Evolutionary conservation across 768 basidiomycete species (phyloP), one percentile per base, ranked within the genome.

Genomic region (Termitomyces sp.): DNA sequence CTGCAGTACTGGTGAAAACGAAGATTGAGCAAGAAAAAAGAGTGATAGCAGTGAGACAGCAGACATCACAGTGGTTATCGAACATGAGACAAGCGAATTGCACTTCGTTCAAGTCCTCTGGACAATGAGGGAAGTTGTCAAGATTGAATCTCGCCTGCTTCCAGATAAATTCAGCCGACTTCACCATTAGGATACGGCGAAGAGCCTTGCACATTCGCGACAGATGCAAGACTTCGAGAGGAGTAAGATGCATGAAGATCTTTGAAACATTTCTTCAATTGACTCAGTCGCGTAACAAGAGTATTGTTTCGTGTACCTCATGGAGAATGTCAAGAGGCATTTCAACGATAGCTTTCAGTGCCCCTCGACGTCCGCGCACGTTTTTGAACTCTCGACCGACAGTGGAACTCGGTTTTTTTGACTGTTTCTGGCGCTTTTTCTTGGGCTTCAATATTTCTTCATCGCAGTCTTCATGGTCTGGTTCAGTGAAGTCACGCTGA

Each of bases 221-320:
- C n/a, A 81, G 72, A 36, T 67, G 68, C 32, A 81, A 67, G 20
- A 81, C 65, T 57, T 79, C 78, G 5, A 69, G 20, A 5, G 77
- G 76, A 36, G 70, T 64, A 10, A 80, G 57, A 40, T 73, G 69
- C 40, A 68, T 63, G 47, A 77, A 74, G 34, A 80, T 76, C 79
- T 81, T 2, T 1, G 52, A 6, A 31, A 29, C 32, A 25, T 43
- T 34, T 34, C 51, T 34, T 34, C 25, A 36, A 14, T 40, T 15
- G 8, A 7, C 37, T 52, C 29, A 5, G 5, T 29, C 7, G 47
- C 29, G 47, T 15, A 43, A 25, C 20, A n/a, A 2, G 31, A 47
- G 29, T 17, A 42, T n/a, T 12, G 15, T 11, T 4, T 14, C 8
- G 29, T 36, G 46, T 56, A 71, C 73, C 63, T 73, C 73, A 17